These are phyloP conservation scores for Vitis riparia DNA, from an alignment of 164 flowering plant genomes.

Conservation along the genomic window DNA sequence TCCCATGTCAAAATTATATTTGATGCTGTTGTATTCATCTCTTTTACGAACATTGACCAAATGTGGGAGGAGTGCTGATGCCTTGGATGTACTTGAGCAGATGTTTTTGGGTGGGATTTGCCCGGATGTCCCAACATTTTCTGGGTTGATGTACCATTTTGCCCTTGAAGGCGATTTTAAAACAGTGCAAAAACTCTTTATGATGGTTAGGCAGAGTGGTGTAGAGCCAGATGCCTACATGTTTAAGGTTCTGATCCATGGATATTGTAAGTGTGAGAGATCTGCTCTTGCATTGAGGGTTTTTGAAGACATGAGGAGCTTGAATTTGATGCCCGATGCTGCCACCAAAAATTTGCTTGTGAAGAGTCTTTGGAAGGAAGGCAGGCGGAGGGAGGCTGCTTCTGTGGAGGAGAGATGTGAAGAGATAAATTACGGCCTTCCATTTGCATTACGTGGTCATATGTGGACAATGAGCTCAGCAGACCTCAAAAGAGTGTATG, in stretches of 20 bases:
- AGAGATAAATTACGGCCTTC: conserved; percentile 41
- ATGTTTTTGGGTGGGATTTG: conserved; percentile 55
- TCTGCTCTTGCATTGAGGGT: conserved; percentile 76
- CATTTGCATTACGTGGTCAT: conserved; percentile 57
- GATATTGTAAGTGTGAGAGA: conserved; percentile 70
- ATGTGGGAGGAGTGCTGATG: conserved; percentile 57
- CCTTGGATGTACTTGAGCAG: conserved; percentile 66
- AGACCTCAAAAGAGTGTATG: conserved; percentile 49
- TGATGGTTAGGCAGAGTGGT: conserved; percentile 69
- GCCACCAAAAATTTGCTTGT: conserved; percentile 77
- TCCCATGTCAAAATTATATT: conserved; percentile 40
- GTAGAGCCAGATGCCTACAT: conserved; percentile 79
- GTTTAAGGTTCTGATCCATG: conserved; percentile 66
- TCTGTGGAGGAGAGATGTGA: conserved; percentile 62
- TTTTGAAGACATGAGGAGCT: conserved; percentile 76
- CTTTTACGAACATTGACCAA: conserved; percentile 72
- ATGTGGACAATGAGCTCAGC: conserved; percentile 59
- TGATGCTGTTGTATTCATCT: conserved; percentile 73
- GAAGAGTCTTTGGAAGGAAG: conserved; percentile 93
- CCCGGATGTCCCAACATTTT: conserved; percentile 83
- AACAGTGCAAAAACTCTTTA: conserved; percentile 72
- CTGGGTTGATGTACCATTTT: conserved; percentile 84
- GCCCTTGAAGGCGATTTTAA: conserved; percentile 70
- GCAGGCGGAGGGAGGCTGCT: conserved; percentile 84
- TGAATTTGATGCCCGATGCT: conserved; percentile 57